These are phyloP conservation scores for Cynanchum wilfordii DNA, from an alignment of 257 asterid genomes.

Conservation along the genomic window DNA sequence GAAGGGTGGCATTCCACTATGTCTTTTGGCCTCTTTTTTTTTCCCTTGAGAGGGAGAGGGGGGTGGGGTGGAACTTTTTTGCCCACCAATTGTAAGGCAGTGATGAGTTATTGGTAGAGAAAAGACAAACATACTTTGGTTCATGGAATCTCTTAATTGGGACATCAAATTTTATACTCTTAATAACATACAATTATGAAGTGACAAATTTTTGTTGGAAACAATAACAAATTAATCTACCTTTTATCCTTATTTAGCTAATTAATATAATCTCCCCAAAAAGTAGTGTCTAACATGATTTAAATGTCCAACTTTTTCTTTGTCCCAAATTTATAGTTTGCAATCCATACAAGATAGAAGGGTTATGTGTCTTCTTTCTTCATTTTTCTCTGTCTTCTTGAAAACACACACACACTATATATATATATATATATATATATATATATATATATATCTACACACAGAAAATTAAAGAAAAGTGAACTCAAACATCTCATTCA, in stretches of 20 bases:
- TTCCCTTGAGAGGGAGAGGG: too few relatives aligned
- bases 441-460: too few relatives aligned
- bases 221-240: background rate
- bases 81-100: slow-evolving; percentile 21
- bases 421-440: too few relatives aligned
- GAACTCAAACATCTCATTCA: too few relatives aligned
- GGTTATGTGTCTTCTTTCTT: too few relatives aligned
- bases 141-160: slow-evolving; percentile 16
- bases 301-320: background rate
- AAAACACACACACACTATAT: too few relatives aligned
- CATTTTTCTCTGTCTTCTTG: background rate
- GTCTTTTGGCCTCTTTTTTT: slow-evolving; percentile 2
- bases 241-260: background rate
- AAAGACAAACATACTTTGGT: slow-evolving; percentile 23
- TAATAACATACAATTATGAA: background rate
- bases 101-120: slow-evolving; percentile 18
- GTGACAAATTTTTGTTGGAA: background rate
- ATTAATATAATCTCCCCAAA: background rate
- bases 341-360: background rate
- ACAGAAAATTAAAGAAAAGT: too few relatives aligned
- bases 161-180: background rate
- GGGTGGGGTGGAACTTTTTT: slow-evolving; percentile 4
- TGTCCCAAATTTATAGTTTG: background rate
- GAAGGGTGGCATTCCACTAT: slow-evolving; percentile 6
- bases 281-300: background rate